Evolutionary conservation across 2,329 filamentous ascomycete species (phyloP).

Genomic region (Monosporascus ibericus): DNA sequence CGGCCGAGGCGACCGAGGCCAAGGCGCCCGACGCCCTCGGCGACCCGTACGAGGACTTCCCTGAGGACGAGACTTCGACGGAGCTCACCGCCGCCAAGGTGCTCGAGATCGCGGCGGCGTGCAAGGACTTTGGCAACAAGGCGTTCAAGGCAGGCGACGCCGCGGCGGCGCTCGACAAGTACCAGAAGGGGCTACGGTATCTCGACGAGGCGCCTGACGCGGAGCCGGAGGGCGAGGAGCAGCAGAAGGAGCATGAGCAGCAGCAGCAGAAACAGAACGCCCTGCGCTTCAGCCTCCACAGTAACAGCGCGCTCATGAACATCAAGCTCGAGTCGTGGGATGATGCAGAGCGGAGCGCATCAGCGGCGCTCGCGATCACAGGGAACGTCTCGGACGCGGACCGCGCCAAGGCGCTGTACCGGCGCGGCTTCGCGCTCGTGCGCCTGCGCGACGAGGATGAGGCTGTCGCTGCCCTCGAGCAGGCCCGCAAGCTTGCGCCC

Average conservation of each 20-base stretch:
- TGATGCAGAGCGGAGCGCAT: conserved; percentile 65
- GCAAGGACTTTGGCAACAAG: conserved; percentile 89
- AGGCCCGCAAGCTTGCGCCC: conserved; percentile 70
- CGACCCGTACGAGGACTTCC: conserved; percentile 92
- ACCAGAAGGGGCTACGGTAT: conserved; percentile 69
- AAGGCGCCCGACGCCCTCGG: conserved; percentile 74
- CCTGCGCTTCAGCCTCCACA: conserved; percentile 80
- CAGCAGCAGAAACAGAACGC: conserved; percentile 57
- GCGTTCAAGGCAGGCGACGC: conserved; percentile 80
- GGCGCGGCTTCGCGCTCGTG: conserved; percentile 69
- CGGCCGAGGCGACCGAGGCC: conserved; percentile 58
- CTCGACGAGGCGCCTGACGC: conserved; percentile 61
- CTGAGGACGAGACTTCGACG: conserved; percentile 65
- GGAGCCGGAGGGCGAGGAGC: conserved; percentile 58
- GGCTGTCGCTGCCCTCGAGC: conserved; percentile 67
- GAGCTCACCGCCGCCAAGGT: conserved; percentile 60
- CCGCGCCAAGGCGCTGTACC: conserved; percentile 82
- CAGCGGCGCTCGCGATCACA: conserved; percentile 63
- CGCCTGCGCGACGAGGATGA: conserved; percentile 79
- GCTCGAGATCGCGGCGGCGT: conserved; percentile 71
- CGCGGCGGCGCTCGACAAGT: conserved; percentile 73
- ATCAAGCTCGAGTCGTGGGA: conserved; percentile 70
- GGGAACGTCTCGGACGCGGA: conserved; percentile 62
- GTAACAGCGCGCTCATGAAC: conserved; percentile 79
- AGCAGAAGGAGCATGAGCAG: conserved; percentile 32